These are phyloP conservation scores for Cladosporium sp. DNA, from an alignment of 2,329 filamentous ascomycete genomes.

Conservation along the genomic window DNA sequence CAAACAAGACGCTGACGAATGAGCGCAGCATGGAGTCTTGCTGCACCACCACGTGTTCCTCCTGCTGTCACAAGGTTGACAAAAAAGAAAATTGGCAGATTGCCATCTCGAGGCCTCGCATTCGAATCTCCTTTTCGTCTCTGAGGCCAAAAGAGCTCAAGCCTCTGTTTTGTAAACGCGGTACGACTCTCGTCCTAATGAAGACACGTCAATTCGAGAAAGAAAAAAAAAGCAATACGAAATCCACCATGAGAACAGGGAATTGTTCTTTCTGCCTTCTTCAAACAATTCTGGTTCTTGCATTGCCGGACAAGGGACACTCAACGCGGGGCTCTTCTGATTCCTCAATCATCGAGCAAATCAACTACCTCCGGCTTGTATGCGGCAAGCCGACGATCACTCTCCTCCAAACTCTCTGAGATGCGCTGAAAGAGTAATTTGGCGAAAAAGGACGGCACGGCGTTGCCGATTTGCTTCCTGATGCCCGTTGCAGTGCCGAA, in stretches of 20 bases:
- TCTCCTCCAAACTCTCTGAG: conserved; percentile 11
- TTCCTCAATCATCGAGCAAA: neutral
- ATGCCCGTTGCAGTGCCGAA: conserved; percentile 36
- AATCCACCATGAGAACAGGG: no score
- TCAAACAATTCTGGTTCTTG: neutral
- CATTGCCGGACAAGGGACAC: no score
- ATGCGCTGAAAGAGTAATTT: conserved; percentile 16
- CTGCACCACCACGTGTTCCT: neutral
- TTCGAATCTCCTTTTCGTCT: no score
- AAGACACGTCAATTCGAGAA: no score
- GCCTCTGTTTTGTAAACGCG: no score
- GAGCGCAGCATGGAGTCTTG: neutral
- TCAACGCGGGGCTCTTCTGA: neutral
- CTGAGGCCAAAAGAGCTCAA: no score
- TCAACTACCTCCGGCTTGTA: neutral
- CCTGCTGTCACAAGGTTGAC: no score
- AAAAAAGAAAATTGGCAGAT: no score
- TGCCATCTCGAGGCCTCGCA: no score
- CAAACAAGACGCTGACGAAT: no score
- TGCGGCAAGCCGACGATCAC: conserved; percentile 14
- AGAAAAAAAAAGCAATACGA: no score
- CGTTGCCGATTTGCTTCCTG: conserved; percentile 70
- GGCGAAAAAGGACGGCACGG: conserved; percentile 52
- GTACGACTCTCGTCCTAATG: no score
- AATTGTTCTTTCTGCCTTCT: neutral